A percentile compares a stretch with the other conserved stretches of the same genome.
phyloP scores from a whole-genome alignment of 2,329 filamentous ascomycete genomes.

The Fusarium irregulare region DNA sequence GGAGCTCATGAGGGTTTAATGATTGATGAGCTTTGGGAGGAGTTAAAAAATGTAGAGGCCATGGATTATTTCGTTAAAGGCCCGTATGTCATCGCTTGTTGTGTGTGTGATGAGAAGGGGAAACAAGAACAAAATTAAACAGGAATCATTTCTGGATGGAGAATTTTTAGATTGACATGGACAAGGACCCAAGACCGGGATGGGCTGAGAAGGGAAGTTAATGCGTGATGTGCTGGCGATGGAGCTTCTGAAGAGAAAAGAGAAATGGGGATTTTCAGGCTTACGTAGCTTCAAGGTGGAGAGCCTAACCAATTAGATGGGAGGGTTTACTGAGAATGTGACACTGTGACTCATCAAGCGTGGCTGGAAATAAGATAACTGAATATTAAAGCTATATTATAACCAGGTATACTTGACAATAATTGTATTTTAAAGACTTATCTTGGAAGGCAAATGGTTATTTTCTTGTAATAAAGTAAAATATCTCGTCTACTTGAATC shows the following conservation, averaged over 20 bases:
- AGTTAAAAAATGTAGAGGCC: not conserved
- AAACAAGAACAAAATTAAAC: not conserved
- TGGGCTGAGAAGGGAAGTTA: slow-evolving; percentile 6
- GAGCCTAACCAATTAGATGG: not conserved
- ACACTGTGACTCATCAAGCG: slow-evolving; percentile 1
- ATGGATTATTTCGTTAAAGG: not conserved
- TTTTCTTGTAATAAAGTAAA: no score
- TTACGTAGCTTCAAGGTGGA: slow-evolving; percentile 5
- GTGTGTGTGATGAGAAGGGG: not conserved
- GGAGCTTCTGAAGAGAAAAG: not conserved
- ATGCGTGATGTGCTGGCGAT: slow-evolving; percentile 10
- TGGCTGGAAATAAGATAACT: not conserved
- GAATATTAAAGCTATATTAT: not conserved
- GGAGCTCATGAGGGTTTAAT: slow-evolving; percentile 23
- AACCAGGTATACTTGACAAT: not conserved
- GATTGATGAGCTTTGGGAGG: slow-evolving; percentile 2
- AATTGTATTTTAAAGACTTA: accelerated
- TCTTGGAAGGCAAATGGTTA: no score
- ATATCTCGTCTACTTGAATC: not conserved
- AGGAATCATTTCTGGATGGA: not conserved
- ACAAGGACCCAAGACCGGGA: not conserved
- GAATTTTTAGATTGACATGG: slow-evolving; percentile 1
- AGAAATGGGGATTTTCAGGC: slow-evolving; percentile 7
- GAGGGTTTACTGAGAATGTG: not conserved
- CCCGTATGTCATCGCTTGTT: not conserved